phyloP scores from a whole-genome alignment of 2,329 filamentous ascomycete genomes.

The Aspergillus sp. region DNA sequence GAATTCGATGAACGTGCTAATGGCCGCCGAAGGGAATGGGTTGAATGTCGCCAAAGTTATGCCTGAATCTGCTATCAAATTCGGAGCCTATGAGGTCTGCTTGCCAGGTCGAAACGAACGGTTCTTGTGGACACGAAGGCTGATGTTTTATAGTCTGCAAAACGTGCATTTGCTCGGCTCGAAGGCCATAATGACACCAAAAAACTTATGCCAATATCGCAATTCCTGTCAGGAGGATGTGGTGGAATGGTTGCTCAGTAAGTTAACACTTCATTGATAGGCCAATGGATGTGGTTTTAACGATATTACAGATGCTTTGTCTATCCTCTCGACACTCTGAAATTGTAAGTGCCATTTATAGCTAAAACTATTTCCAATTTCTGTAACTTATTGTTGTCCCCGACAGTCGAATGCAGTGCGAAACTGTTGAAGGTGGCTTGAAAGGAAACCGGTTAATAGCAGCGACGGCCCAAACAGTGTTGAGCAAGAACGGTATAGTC shows the following conservation, averaged over 20 bases:
- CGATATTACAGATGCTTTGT: constrained; percentile 60
- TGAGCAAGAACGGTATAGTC: constrained; percentile 61
- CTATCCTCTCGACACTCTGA: constrained; percentile 73
- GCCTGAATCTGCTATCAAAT: constrained; percentile 97
- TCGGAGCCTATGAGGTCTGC: constrained; percentile 80
- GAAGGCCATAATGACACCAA: constrained; percentile 82
- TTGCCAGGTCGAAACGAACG: not conserved
- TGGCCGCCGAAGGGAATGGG: constrained; percentile 63
- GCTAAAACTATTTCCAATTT: not conserved
- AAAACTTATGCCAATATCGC: constrained; percentile 71
- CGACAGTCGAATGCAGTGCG: constrained; percentile 76
- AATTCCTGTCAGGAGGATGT: constrained; percentile 82
- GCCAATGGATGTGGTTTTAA: not conserved
- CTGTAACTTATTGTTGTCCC: constrained; percentile 4
- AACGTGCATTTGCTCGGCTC: constrained; percentile 72
- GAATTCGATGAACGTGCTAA: constrained; percentile 5
- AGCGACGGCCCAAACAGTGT: constrained; percentile 81
- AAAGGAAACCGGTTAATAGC: constrained; percentile 75
- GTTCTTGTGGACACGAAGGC: not conserved
- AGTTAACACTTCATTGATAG: constrained; percentile 12
- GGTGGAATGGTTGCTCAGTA: constrained; percentile 93
- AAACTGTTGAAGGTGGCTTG: constrained; percentile 77
- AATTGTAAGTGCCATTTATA: constrained; percentile 42
- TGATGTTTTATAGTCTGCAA: constrained; percentile 56
- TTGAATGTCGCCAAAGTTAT: constrained; percentile 96